phyloP scores from a whole-genome alignment of 495 filamentous ascomycete species.

The Aspergillus leporis region DNA sequence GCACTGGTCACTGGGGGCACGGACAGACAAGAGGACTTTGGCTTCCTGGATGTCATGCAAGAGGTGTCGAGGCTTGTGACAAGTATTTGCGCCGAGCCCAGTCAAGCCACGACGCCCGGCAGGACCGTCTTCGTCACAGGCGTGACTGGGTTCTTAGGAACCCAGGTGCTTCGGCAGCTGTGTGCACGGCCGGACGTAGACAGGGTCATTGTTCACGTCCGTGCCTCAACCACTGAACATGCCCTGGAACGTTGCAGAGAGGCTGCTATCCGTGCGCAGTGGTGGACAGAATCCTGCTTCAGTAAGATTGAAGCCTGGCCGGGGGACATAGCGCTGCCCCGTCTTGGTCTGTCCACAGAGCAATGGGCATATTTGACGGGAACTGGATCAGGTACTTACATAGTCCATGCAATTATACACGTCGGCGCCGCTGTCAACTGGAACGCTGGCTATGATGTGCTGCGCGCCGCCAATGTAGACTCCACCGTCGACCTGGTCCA shows the following conservation, averaged over 20 bases:
- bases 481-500: conserved; percentile 41
- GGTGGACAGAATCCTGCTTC: conserved; percentile 26
- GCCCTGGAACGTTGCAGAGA: conserved; percentile 52
- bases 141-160: conserved; percentile 75
- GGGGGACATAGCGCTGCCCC: conserved; percentile 63
- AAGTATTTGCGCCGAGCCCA: background rate
- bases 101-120: background rate
- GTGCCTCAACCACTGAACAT: conserved; percentile 51
- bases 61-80: conserved; percentile 12
- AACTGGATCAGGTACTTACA: conserved; percentile 38
- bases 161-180: conserved; percentile 66
- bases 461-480: conserved; percentile 41
- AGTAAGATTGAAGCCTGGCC: conserved; percentile 30
- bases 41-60: conserved; percentile 14
- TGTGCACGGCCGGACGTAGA: conserved; percentile 44
- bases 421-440: conserved; percentile 65
- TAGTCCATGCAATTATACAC: conserved; percentile 71
- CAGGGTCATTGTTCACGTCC: conserved; percentile 68
- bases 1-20: background rate
- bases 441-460: conserved; percentile 34
- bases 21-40: background rate
- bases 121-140: conserved; percentile 68
- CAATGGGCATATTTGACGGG: conserved; percentile 47
- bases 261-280: conserved; percentile 32
- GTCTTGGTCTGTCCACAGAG: conserved; percentile 53